Base-by-base conservation (phyloP, 371 early-diverging fungal species). In the Saksenaea vasiformis region DNA sequence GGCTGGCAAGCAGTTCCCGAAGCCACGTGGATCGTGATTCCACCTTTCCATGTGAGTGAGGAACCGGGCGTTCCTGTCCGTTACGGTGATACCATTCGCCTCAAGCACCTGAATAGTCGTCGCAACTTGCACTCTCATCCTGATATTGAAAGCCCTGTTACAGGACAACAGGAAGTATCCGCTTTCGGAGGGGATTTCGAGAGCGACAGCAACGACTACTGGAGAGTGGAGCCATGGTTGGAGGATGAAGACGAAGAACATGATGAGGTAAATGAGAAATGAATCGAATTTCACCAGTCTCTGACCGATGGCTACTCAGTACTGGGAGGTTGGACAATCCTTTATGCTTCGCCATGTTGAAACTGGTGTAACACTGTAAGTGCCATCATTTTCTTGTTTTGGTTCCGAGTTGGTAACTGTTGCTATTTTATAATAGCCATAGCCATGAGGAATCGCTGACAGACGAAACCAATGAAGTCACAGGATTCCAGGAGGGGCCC, bases 121-220 rank as follows among this genome's bases (percentile, higher is more conserved):
- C 60, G 73, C 31, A 79, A 86, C 61, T 67, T 87, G 38, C 89
- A 87, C 68, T 83, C 85, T 27, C 89, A 89, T 69, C 72, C 72
- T 14, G 82, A 75, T 53, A 69, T 77, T 65, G 62, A 54, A 7
- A 82, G 85, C 44, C 84, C 85, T 38, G 64, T 72, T 53, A 80
- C 86, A 17, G 74, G 68, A 34, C 87, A 87, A 66, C 87, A 89
- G 64, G 89, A 89, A 69, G 85, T 84, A 24, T 76, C 85, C 39
- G 82, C 77, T 37, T 86, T 71, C 54, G 89, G 87, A 36, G 75
- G 77, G 61, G 76, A 77, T 26, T 51, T 55, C 19, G 57, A 58
- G 3, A 72, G 71, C n/a, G 89, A 89, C 59, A 71, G 80, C 41
- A 89, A 89, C 63, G 89, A 88, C 60, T 71, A 81, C 63, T 88